These are phyloP conservation scores for Plasmodium relictum DNA, from an alignment of 169 alveolate species.

Conservation along the genomic window DNA sequence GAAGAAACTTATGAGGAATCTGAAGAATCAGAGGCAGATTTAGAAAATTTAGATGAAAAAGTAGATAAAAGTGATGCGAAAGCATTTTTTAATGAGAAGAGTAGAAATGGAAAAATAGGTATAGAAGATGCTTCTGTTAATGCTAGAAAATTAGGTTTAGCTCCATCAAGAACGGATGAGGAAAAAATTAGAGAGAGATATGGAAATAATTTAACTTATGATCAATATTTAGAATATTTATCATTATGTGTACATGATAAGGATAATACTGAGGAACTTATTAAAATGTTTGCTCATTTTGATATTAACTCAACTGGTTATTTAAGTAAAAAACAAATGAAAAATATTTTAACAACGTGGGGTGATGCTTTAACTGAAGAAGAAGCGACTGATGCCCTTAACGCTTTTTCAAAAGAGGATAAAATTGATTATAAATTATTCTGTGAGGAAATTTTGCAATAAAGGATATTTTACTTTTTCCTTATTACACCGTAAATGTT, in stretches of 20 bases:
- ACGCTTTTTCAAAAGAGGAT: conserved; percentile 58
- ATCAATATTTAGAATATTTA: conserved; percentile 79
- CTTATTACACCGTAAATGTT: no score
- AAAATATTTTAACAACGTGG: conserved; percentile 80
- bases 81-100: conserved; percentile 76
- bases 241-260: conserved; percentile 81
- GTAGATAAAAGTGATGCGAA: conserved; percentile 79
- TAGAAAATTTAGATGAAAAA: conserved; percentile 81
- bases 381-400: conserved; percentile 78
- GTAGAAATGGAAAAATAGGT: conserved; percentile 73
- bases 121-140: conserved; percentile 39
- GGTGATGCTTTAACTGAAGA: conserved; percentile 83
- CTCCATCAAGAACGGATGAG: conserved; percentile 83
- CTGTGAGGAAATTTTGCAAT: conserved; percentile 56
- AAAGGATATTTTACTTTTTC: not conserved
- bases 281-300: conserved; percentile 80
- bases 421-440: conserved; percentile 42
- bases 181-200: conserved; percentile 70
- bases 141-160: conserved; percentile 81
- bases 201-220: conserved; percentile 80
- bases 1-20: conserved; percentile 73
- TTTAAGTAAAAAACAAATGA: conserved; percentile 80
- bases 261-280: conserved; percentile 80
- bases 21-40: conserved; percentile 73
- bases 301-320: conserved; percentile 79